Percentiles rank a stretch among this genome's conserved stretches.
These are phyloP conservation scores for Pseudomonodictys pantanalensis DNA, from an alignment of 495 filamentous ascomycete species.

Conservation along the genomic window DNA sequence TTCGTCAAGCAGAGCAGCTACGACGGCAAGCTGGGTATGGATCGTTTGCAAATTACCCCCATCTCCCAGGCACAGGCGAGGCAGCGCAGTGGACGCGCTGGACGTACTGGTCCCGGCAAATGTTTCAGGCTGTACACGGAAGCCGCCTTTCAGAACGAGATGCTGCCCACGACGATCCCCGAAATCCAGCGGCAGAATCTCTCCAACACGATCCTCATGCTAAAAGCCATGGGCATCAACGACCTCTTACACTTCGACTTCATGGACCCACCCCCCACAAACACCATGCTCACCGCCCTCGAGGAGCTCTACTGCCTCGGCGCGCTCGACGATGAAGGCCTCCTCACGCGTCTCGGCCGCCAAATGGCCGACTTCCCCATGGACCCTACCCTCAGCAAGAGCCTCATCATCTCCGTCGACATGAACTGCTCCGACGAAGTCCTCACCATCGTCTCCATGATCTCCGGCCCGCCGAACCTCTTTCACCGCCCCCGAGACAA, in stretches of 20 bases:
- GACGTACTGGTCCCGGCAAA: conserved; percentile 92
- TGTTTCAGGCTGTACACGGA: conserved; percentile 97
- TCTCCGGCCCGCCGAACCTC: conserved; percentile 65
- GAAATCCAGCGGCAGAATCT: conserved; percentile 97
- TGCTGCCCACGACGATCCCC: conserved; percentile 92
- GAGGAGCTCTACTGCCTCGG: conserved; percentile 92
- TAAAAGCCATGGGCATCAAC: conserved; percentile 99
- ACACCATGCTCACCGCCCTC: conserved; percentile 93
- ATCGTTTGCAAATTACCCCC: conserved; percentile 88
- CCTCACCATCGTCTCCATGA: conserved; percentile 92
- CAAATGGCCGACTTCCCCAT: conserved; percentile 99
- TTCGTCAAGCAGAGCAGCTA: conserved; percentile 98
- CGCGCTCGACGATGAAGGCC: conserved; percentile 92
- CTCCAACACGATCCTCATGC: conserved; percentile 92
- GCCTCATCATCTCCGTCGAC: conserved; percentile 81
- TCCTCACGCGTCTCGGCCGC: conserved; percentile 85
- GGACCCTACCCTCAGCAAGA: conserved; percentile 84
- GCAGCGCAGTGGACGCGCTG: conserved; percentile 88
- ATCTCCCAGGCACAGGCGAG: conserved; percentile 97
- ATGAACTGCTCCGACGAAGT: conserved; percentile 90
- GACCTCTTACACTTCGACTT: conserved; percentile 97
- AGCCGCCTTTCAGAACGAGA: conserved; percentile 91
- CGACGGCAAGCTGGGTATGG: conserved; percentile 96
- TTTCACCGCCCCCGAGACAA: conserved; percentile 98
- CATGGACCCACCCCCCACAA: conserved; percentile 96